phyloP scores from a whole-genome alignment of 1,284 basidiomycete species.

The Marasmius tenuissimus region DNA sequence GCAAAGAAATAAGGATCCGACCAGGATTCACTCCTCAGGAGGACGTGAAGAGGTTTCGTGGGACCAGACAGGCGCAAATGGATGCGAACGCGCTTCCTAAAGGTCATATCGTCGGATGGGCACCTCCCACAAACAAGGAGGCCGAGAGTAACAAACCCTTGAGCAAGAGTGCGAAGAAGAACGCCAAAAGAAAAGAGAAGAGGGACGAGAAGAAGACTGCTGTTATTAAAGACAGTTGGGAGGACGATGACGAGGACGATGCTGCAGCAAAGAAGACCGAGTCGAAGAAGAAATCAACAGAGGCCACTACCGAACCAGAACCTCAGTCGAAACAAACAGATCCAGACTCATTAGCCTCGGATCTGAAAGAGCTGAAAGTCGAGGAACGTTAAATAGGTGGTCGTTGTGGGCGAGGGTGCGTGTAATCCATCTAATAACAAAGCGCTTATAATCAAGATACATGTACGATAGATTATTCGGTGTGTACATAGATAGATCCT shows the following conservation, averaged over 20 bases:
- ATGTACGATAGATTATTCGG: neutral
- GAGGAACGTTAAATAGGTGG: neutral
- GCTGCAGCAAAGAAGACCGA: slow-evolving; percentile 5
- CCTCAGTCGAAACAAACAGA: slow-evolving; percentile 7
- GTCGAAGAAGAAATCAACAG: neutral
- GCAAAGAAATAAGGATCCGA: slow-evolving; percentile 88
- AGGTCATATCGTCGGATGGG: slow-evolving; percentile 80
- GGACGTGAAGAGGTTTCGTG: slow-evolving; percentile 84
- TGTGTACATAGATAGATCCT: neutral
- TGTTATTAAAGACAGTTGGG: slow-evolving; percentile 70
- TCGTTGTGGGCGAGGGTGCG: neutral
- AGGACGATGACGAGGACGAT: slow-evolving; percentile 67
- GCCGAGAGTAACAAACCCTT: slow-evolving; percentile 27
- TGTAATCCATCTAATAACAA: neutral
- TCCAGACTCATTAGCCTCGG: slow-evolving; percentile 37
- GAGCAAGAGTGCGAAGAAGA: slow-evolving; percentile 75
- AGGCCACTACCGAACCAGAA: neutral
- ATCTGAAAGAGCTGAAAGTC: slow-evolving; percentile 39
- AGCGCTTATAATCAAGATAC: neutral
- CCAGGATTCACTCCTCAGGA: slow-evolving; percentile 96
- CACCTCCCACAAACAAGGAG: slow-evolving; percentile 46
- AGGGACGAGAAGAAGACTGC: slow-evolving; percentile 53
- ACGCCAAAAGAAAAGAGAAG: slow-evolving; percentile 73
- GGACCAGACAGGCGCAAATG: slow-evolving; percentile 70
- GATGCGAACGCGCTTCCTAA: slow-evolving; percentile 65